Conservation (phyloP, 176 grass and related monocot genomes). For the Areca catechu region DNA sequence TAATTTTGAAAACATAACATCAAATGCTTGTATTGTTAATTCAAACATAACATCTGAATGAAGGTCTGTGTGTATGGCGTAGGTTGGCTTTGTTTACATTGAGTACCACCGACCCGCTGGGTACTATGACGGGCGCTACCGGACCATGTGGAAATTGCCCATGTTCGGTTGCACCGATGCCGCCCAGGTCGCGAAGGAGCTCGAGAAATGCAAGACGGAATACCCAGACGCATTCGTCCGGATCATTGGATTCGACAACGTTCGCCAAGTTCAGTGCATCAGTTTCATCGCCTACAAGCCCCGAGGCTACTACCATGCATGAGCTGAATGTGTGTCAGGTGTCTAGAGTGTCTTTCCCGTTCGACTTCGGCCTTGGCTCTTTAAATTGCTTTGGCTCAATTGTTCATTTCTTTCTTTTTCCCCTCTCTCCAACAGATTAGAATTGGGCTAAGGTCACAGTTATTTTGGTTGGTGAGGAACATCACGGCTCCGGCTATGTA, state of each 20-base stretch:
- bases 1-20: neutral
- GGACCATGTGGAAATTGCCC: slow-evolving; percentile 47
- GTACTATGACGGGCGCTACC: slow-evolving; percentile 34
- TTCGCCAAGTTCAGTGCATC: slow-evolving; percentile 43
- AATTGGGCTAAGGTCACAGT: slow-evolving; percentile 15
- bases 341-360: neutral
- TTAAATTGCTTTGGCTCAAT: slow-evolving; percentile 12
- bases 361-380: slow-evolving; percentile 13
- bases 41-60: neutral
- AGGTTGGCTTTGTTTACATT: slow-evolving; percentile 24
- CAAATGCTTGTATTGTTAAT: neutral
- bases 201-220: slow-evolving; percentile 28
- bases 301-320: neutral
- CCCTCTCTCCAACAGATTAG: slow-evolving; percentile 26
- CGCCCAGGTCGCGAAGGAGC: slow-evolving; percentile 19
- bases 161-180: slow-evolving; percentile 38
- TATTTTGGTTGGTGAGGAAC: slow-evolving; percentile 24
- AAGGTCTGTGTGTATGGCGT: too few relatives aligned
- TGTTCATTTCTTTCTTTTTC: slow-evolving; percentile 18
- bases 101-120: slow-evolving; percentile 21
- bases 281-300: slow-evolving; percentile 60
- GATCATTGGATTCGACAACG: slow-evolving; percentile 50
- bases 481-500: slow-evolving; percentile 12
- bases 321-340: too few relatives aligned
- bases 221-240: slow-evolving; percentile 36